Percentiles rank a stretch among this genome's conserved stretches.
Evolutionary conservation across 179 eudicot species (phyloP).

Genomic region (Camellia oleifera): DNA sequence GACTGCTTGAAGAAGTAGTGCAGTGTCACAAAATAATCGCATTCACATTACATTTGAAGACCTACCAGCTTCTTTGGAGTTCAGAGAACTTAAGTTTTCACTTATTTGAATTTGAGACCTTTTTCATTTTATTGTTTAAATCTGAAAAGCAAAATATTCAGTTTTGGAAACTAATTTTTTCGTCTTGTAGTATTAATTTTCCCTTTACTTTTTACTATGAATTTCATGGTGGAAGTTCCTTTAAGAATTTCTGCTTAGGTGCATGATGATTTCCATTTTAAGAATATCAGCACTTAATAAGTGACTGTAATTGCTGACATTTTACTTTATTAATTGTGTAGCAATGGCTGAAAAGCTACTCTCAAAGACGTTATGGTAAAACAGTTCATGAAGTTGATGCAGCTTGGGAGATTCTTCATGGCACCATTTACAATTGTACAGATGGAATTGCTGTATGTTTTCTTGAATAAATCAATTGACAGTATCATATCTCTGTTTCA

Average conservation of each 20-base stretch:
- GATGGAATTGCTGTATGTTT: conserved; percentile 92
- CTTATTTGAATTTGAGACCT: neutral
- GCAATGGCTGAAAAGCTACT: conserved; percentile 89
- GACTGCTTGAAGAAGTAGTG: neutral
- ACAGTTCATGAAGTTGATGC: conserved; percentile 58
- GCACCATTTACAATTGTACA: conserved; percentile 82
- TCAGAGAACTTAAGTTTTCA: neutral
- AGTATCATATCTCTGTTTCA: neutral
- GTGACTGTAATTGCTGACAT: conserved; percentile 2
- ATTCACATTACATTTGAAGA: neutral
- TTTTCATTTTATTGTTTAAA: neutral
- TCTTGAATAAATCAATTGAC: neutral
- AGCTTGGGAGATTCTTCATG: conserved; percentile 90
- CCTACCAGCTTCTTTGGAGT: neutral
- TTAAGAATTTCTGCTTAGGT: neutral
- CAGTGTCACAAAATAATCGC: neutral
- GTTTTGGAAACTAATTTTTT: neutral
- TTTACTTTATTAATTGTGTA: conserved; percentile 26
- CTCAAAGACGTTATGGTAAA: conserved; percentile 86
- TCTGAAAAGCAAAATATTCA: neutral
- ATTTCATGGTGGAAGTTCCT: neutral
- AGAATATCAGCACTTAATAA: neutral
- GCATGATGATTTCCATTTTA: conserved; percentile 4
- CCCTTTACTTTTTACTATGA: neutral
- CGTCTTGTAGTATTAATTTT: neutral